Base-by-base conservation (phyloP, 163 green algal species). In the Smithsoniella earleae region DNA sequence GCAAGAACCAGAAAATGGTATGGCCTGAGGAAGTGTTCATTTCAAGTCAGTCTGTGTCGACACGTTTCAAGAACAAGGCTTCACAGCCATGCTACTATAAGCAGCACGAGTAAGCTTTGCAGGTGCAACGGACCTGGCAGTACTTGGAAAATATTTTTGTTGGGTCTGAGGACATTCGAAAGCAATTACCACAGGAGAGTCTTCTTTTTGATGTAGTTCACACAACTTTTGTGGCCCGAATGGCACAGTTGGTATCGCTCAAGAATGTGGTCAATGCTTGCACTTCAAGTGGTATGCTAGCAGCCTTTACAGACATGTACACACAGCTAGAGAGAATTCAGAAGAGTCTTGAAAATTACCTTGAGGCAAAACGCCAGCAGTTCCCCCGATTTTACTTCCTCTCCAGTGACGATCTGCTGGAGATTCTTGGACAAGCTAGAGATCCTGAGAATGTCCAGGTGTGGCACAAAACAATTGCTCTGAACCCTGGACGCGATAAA, bases 81-180 rank as follows among this genome's bases (percentile, higher is more conserved):
- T n/a, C n/a, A n/a, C n/a, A n/a, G n/a, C n/a, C n/a, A n/a, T n/a
- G n/a, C n/a, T n/a, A n/a, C n/a, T n/a, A n/a, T n/a, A n/a, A n/a
- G n/a, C n/a, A n/a, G n/a, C n/a, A n/a, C n/a, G n/a, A n/a, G n/a
- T n/a, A n/a, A n/a, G n/a, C 20, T 55, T 55, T 55, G 20, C 74
- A 89, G 80, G 88, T 95, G 27, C 89, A 95, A 78, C 64, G 81
- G 40, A 88, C 86, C 65, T 95, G 89, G 89, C 89, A 90, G 82
- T 95, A 95, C 81, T 77, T 96, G 40, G 89, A 96, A 77, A 93
- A 92, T 77, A 93, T 96, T 74, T 96, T 96, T 77, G 81, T 93
- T 20, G 89, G 86, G 40, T 87, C 76, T 34, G 89, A 96, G 78
- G 88, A 94, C 80, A 96, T 96, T 74, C 86, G 85, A 58, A 92